These are phyloP conservation scores for Jackrogersella multiformis DNA, from an alignment of 495 filamentous ascomycete species.

Conservation along the genomic window DNA sequence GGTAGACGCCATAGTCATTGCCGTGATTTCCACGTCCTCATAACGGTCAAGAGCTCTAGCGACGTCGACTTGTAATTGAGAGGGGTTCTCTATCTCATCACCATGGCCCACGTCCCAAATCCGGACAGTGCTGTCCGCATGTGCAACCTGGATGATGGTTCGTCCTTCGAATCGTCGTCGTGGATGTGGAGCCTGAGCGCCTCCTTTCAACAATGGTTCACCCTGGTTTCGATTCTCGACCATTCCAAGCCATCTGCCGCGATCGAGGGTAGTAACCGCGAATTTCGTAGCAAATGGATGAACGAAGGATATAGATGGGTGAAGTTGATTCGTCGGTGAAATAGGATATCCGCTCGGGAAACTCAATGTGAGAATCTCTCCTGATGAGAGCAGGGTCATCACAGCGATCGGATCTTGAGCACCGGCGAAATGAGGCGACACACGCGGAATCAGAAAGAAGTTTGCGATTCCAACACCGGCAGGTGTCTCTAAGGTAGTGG, in stretches of 20 bases:
- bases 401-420: constrained; percentile 89
- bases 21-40: constrained; percentile 78
- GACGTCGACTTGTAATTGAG: constrained; percentile 84
- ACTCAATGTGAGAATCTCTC: constrained; percentile 86
- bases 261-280: constrained; percentile 71
- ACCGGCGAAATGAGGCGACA: constrained; percentile 84
- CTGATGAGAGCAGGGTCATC: constrained; percentile 79
- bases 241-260: constrained; percentile 89
- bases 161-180: constrained; percentile 80
- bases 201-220: constrained; percentile 78
- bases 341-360: constrained; percentile 93
- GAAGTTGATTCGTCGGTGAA: constrained; percentile 87
- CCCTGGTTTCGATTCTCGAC: constrained; percentile 76
- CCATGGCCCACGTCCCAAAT: constrained; percentile 91
- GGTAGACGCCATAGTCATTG: constrained; percentile 76
- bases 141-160: constrained; percentile 81
- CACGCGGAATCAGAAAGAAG: constrained; percentile 82
- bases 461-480: constrained; percentile 80
- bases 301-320: constrained; percentile 81
- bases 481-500: constrained; percentile 77
- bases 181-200: constrained; percentile 70
- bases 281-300: constrained; percentile 85
- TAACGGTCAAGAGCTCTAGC: constrained; percentile 81
- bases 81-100: constrained; percentile 90
- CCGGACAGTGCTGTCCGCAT: constrained; percentile 86